Evolutionary conservation across 805 yeast genomes (phyloP), one percentile per base, ranked within the genome.

Genomic region (Cyberlindnera petersonii): DNA sequence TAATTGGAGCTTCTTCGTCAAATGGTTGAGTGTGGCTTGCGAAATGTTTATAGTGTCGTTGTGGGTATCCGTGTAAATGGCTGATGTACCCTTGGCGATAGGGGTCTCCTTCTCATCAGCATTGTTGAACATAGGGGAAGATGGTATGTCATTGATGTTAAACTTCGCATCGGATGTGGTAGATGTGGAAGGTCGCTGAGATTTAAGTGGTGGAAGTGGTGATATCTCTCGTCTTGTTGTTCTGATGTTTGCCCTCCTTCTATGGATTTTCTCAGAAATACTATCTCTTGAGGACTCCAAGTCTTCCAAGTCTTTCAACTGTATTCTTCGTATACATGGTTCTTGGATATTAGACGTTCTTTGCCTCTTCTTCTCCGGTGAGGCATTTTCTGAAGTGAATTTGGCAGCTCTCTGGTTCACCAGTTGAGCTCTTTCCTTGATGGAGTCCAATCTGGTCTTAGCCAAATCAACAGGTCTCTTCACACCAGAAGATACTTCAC

Each of bases 51-150:
- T 16, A 11, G 32, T 35, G 18, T 41, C 40, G 13, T 9, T 29
- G n/a, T 14, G 20, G 22, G 15, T 21, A 17, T 14, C 22, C 4
- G 6, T n/a, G 27, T 15, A 18, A 23, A 26, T n/a, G 20, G 29
- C 21, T 4, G 39, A 33, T 4, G 33, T 30, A 11, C 22, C 17
- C 8, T 24, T 13, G 14, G 39, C 26, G 6, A 15, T n/a, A 3
- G 30, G 21, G 8, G 26, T 32, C 17, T 28, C 20, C 16, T 22
- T 18, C 17, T 48, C 54, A 18, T 49, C n/a, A n/a, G n/a, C n/a
- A n/a, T n/a, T n/a, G n/a, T n/a, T n/a, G n/a, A n/a, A 37, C 20
- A 28, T 18, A 4, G 55, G 55, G 2, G 55, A 51, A 4, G 55
- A 51, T 17, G 53, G 55, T 2, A 51, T 31, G 21, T 49, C 52